Evolutionary conservation across 164 flowering plant genomes (phyloP).

Genomic region (Umbilicus rupestris): DNA sequence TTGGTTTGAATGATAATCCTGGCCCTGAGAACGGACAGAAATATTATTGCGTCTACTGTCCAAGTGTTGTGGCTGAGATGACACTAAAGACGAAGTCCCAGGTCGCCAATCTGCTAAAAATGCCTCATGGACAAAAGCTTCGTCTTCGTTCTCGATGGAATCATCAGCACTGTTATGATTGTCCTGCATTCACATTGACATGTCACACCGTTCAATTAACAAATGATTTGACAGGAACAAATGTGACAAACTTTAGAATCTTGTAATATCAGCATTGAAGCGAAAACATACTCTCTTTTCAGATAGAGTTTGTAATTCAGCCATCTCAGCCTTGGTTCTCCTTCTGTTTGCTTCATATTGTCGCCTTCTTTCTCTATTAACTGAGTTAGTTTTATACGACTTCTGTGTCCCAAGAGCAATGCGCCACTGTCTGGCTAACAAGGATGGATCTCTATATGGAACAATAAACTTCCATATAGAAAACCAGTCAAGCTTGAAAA

Average conservation of each 20-base stretch:
- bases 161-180: conserved; percentile 38
- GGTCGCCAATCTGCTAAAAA: conserved; percentile 86
- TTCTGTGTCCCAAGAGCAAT: conserved; percentile 78
- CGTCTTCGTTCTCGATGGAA: conserved; percentile 43
- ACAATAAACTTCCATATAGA: conserved; percentile 71
- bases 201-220: background rate
- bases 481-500: conserved; percentile 69
- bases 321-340: conserved; percentile 26
- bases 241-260: background rate
- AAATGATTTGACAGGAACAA: background rate
- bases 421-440: conserved; percentile 90
- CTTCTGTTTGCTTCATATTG: conserved; percentile 50
- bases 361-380: conserved; percentile 56
- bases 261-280: background rate
- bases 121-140: conserved; percentile 78
- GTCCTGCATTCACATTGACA: conserved; percentile 30
- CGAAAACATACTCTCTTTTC: conserved; percentile 43
- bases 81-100: conserved; percentile 11
- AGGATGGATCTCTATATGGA: conserved; percentile 85
- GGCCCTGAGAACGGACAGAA: background rate
- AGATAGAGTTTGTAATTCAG: conserved; percentile 27
- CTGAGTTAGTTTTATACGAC: conserved; percentile 58
- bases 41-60: conserved; percentile 10
- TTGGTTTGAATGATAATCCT: background rate
- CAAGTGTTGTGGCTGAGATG: conserved; percentile 19